Evolutionary conservation across 2,329 filamentous ascomycete genomes (phyloP).

Genomic region (Colletotrichum melonis): DNA sequence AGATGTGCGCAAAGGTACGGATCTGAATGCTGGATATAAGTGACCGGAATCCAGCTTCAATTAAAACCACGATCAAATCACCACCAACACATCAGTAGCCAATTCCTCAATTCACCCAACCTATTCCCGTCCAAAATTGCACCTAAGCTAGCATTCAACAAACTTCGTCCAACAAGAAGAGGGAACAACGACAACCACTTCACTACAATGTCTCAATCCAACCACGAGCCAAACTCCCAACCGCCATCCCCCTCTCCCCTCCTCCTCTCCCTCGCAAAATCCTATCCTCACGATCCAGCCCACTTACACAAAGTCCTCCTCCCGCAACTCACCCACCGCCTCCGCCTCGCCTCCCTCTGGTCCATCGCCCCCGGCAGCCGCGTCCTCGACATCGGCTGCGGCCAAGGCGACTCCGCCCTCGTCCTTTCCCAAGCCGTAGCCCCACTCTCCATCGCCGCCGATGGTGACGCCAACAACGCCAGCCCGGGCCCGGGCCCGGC

Average conservation of each 20-base stretch:
- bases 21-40: not conserved
- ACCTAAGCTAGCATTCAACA: no score
- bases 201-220: conserved; percentile 14
- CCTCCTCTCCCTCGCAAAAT: conserved; percentile 12
- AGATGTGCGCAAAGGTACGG: not conserved
- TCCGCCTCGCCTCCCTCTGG: conserved; percentile 29
- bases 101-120: no score
- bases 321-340: conserved; percentile 31
- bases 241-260: not conserved
- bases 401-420: conserved; percentile 33
- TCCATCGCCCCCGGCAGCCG: conserved; percentile 23
- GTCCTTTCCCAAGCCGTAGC: conserved; percentile 28
- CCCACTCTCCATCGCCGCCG: not conserved
- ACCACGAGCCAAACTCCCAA: not conserved
- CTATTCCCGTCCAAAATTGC: no score
- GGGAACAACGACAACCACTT: no score
- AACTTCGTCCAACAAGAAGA: no score
- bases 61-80: not conserved
- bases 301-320: conserved; percentile 18
- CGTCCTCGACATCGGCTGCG: conserved; percentile 36
- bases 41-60: not conserved
- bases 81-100: no score
- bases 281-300: conserved; percentile 25
- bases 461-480: not conserved
- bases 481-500: not conserved